Base-by-base conservation (phyloP, 768 basidiomycete genomes). In the Rhizopogon vinicolor region DNA sequence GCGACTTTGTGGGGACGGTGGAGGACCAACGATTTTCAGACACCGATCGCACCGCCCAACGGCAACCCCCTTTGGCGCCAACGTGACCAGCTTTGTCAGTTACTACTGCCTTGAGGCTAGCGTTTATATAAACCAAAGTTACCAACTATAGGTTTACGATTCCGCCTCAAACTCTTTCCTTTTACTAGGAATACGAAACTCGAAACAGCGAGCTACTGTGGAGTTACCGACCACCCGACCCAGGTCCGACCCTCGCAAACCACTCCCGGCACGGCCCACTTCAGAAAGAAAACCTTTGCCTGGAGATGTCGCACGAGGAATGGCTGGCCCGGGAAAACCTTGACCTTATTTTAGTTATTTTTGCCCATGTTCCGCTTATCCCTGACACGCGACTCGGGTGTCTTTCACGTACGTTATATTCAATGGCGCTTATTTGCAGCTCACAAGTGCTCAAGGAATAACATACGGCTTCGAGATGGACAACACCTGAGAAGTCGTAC, bases 1-100 rank as follows among this genome's bases (percentile, higher is more conserved):
- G 16, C 53, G 52, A 42, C 52, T 44, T 57, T 1, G 22, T 48
- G 57, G 62, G 41, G 56, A 62, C 57, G 51, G 31, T 37, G 46
- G 22, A 51, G 33, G 41, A 49, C 35, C 41, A 52, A 41, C 54
- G 43, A 40, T 55, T 72, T n/a, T 70, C 70, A 72, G 55, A 70
- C 63, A 57, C 68, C 70, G 70, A 54, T 56, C 41, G 41, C 56
- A 59, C 41, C 9, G 42, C 13, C 22, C 14, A 10, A 7, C 48
- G 22, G 48, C 48, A 25, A 25, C 19, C 46, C 18, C 33, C 39
- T 22, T 54, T 57, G 62, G 60, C 60, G 37, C 31, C 16, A 19
- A 35, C 46, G 33, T 48, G 46, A 48, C 46, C 44, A 9, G 25
- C 25, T 25, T 25, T 25, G 25, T 25, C 25, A 25, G 25, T 25